Evolutionary conservation across 345 rosid genomes (phyloP).

Genomic region (Capsella bursapastoris): DNA sequence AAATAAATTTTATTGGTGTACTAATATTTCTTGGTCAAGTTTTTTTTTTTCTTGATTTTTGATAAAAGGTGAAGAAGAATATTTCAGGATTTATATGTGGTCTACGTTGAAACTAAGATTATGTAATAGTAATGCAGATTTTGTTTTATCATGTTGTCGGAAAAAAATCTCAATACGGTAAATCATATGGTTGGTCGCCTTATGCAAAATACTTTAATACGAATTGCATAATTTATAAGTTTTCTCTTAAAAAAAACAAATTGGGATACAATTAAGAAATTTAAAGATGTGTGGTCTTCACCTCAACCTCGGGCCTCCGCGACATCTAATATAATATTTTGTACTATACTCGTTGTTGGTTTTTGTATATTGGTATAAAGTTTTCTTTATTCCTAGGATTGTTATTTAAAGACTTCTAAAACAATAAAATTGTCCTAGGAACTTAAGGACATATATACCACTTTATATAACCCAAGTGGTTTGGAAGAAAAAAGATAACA

Average conservation of each 20-base stretch:
- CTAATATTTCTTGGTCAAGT: background rate
- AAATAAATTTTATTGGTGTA: background rate
- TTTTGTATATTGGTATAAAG: background rate
- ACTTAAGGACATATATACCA: background rate
- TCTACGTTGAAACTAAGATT: background rate
- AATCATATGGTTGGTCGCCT: background rate
- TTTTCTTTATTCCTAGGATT: background rate
- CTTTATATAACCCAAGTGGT: conserved; percentile 16
- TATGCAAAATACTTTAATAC: conserved; percentile 6
- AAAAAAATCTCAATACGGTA: background rate
- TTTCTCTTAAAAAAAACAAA: no score
- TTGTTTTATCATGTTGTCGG: conserved; percentile 9
- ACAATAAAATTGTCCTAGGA: background rate
- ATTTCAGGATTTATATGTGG: background rate
- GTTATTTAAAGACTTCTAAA: background rate
- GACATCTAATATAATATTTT: conserved; percentile 8
- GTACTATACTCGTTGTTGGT: background rate
- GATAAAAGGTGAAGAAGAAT: background rate
- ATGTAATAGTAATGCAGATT: conserved; percentile 7
- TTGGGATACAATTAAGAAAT: background rate
- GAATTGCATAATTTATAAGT: background rate
- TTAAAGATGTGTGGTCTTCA: conserved; percentile 34
- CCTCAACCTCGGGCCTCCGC: conserved; percentile 23
- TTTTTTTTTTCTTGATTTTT: no score
- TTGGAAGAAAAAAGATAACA: background rate